Conservation (phyloP, 345 rosid species). For the Populus euphratica region DNA sequence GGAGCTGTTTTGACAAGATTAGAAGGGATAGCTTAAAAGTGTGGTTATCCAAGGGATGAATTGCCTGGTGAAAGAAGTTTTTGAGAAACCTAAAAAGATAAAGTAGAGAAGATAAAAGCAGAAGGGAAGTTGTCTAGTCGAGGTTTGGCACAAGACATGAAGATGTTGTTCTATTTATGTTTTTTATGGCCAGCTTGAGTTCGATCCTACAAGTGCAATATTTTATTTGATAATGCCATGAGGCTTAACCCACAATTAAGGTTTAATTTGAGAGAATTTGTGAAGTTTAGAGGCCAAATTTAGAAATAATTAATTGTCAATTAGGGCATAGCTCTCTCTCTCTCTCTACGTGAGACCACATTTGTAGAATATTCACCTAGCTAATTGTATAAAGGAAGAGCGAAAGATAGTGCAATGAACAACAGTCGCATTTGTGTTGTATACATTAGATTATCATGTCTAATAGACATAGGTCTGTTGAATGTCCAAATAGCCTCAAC, state of each 20-base stretch:
- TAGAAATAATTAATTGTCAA: background rate
- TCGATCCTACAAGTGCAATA: background rate
- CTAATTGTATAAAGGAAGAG: background rate
- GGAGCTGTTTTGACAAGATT: slow-evolving; percentile 13
- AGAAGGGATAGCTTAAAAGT: background rate
- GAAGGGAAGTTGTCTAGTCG: slow-evolving; percentile 9
- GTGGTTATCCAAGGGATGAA: background rate
- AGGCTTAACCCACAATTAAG: slow-evolving; percentile 17
- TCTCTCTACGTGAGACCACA: slow-evolving; percentile 7
- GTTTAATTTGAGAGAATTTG: slow-evolving; percentile 11
- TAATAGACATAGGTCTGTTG: background rate
- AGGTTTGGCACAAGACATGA: slow-evolving; percentile 26
- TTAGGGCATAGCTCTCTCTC: slow-evolving; percentile 2
- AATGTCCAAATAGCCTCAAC: background rate
- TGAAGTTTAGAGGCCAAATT: slow-evolving; percentile 9
- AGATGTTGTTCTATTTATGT: background rate
- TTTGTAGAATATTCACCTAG: slow-evolving; percentile 25
- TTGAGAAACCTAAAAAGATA: background rate
- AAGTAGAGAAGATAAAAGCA: background rate
- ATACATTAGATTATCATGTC: background rate
- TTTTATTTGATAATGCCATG: slow-evolving; percentile 2
- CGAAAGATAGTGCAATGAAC: slow-evolving; percentile 30
- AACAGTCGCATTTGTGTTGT: background rate
- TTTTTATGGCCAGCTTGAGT: slow-evolving; percentile 2
- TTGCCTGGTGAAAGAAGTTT: background rate